Conservation (phyloP, 768 basidiomycete species). For the Russula olivacea region DNA sequence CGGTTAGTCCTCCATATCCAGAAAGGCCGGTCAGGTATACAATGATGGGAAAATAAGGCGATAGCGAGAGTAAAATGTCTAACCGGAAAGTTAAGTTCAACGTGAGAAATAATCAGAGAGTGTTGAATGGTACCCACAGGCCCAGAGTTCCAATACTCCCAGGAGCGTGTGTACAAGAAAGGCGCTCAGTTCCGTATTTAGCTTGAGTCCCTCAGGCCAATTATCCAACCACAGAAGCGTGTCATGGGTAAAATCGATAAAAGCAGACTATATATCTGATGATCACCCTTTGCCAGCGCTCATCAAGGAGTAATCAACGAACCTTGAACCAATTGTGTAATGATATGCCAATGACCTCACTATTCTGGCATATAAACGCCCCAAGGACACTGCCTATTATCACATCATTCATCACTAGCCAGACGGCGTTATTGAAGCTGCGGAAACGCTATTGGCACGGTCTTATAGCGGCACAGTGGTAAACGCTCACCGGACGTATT, state of each 20-base stretch:
- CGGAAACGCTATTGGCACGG: neutral
- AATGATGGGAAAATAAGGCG: slow-evolving; percentile 17
- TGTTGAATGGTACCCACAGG: slow-evolving; percentile 43
- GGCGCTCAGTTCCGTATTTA: slow-evolving; percentile 88
- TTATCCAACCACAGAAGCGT: slow-evolving; percentile 80
- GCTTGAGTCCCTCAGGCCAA: slow-evolving; percentile 95
- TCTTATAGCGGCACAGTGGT: neutral
- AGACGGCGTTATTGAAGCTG: slow-evolving; percentile 88
- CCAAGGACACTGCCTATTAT: slow-evolving; percentile 76
- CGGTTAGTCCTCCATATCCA: slow-evolving; percentile 20
- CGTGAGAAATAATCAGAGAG: neutral
- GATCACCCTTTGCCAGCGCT: neutral
- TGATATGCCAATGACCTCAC: slow-evolving; percentile 39
- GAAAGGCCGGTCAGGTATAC: slow-evolving; percentile 18
- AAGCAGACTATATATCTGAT: slow-evolving; percentile 32
- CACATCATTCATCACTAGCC: slow-evolving; percentile 87
- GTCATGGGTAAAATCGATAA: slow-evolving; percentile 45
- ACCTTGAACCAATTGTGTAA: slow-evolving; percentile 24
- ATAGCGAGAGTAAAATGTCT: slow-evolving; percentile 3
- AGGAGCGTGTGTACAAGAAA: slow-evolving; percentile 76
- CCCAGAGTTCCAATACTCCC: slow-evolving; percentile 62
- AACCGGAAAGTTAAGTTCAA: neutral
- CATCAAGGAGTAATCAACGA: neutral
- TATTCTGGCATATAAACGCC: slow-evolving; percentile 64
- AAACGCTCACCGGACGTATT: slow-evolving; percentile 24